These are phyloP conservation scores for Coniochaeta prunicola DNA, from an alignment of 2,329 filamentous ascomycete genomes.

Conservation along the genomic window DNA sequence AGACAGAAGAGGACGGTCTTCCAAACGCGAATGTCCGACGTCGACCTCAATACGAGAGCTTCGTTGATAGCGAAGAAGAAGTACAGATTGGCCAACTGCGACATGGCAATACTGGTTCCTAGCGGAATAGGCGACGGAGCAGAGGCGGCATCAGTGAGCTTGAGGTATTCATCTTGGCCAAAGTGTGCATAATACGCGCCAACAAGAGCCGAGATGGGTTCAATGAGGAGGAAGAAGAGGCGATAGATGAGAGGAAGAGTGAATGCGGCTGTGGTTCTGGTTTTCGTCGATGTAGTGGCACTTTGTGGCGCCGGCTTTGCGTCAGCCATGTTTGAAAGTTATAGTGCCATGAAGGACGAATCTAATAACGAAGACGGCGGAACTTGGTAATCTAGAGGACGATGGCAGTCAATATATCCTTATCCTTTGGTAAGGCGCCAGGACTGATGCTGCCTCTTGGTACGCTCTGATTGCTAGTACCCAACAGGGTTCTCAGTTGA, in stretches of 20 bases:
- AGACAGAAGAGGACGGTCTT: slow-evolving; percentile 57
- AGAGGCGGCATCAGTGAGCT: slow-evolving; percentile 51
- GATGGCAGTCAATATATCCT: no score
- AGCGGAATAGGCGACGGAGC: slow-evolving; percentile 43
- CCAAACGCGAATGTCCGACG: slow-evolving; percentile 64
- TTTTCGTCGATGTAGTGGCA: not conserved
- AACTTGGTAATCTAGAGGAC: not conserved
- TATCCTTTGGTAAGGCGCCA: no score
- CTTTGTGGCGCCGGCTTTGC: not conserved
- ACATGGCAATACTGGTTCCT: slow-evolving; percentile 59
- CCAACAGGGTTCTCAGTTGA: not conserved
- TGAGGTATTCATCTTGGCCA: slow-evolving; percentile 49
- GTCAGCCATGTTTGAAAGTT: not conserved
- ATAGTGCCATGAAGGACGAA: not conserved
- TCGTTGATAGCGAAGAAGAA: slow-evolving; percentile 72
- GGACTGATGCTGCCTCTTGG: no score
- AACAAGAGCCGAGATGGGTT: slow-evolving; percentile 48
- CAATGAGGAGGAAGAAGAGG: slow-evolving; percentile 68
- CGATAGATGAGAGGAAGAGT: slow-evolving; percentile 56
- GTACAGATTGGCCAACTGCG: slow-evolving; percentile 74
- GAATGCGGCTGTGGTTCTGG: slow-evolving; percentile 21
- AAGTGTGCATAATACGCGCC: slow-evolving; percentile 47
- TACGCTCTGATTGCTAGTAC: no score
- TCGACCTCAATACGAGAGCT: slow-evolving; percentile 64
- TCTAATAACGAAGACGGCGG: not conserved